These are phyloP conservation scores for Sistotremastrum niveocremeum DNA, from an alignment of 768 basidiomycete species.

Conservation along the genomic window DNA sequence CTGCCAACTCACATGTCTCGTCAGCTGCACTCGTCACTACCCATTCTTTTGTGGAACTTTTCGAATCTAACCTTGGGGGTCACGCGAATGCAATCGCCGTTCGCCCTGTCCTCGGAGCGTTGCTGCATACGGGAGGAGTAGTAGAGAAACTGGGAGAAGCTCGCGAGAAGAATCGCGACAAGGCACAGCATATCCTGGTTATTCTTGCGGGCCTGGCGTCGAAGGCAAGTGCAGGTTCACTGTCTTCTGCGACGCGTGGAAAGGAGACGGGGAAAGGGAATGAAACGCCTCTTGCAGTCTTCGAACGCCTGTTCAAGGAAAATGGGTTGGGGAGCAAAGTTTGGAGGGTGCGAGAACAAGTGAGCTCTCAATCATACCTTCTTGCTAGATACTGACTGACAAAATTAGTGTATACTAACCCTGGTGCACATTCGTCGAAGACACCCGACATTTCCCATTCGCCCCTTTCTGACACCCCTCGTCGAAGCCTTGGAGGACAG, in stretches of 20 bases:
- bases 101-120: constrained; percentile 51
- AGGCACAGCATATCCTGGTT: constrained; percentile 66
- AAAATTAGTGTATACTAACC: constrained; percentile 35
- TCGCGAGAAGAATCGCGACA: constrained; percentile 55
- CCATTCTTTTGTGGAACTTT: constrained; percentile 17
- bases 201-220: constrained; percentile 62
- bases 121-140: constrained; percentile 64
- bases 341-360: constrained; percentile 80
- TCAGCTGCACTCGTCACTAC: constrained; percentile 58
- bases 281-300: constrained; percentile 55
- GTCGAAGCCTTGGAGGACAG: constrained; percentile 84
- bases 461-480: constrained; percentile 64
- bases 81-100: constrained; percentile 43
- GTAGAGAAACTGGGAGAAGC: constrained; percentile 73
- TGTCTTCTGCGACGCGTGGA: constrained; percentile 29
- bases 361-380: constrained; percentile 21
- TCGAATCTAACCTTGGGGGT: constrained; percentile 26
- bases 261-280: constrained; percentile 37
- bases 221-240: constrained; percentile 32
- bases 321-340: constrained; percentile 67
- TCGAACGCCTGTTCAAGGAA: constrained; percentile 64
- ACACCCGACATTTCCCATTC: constrained; percentile 64
- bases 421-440: constrained; percentile 61
- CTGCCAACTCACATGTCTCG: constrained; percentile 70
- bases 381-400: background rate